Percentiles rank a stretch among this genome's conserved stretches.
Evolutionary conservation across 2,329 filamentous ascomycete species (phyloP).

Genomic region (Botryotinia convoluta): DNA sequence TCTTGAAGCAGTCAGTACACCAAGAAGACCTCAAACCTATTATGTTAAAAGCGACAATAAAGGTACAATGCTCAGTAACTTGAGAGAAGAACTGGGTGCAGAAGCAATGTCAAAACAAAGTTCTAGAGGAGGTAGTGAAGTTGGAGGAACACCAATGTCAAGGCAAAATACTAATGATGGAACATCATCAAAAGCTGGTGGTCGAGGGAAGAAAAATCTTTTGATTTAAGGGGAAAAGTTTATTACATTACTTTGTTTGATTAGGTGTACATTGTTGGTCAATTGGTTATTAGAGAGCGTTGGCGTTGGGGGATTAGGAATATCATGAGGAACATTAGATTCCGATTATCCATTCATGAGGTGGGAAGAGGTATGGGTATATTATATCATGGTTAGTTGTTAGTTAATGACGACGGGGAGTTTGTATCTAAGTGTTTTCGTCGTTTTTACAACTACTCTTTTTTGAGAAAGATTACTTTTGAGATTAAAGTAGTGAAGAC

Average conservation of each 20-base stretch:
- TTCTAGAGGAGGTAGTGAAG: constrained; percentile 19
- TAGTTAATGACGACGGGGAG: neutral
- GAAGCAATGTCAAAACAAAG: constrained; percentile 25
- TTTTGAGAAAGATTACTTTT: neutral
- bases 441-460: neutral
- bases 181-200: constrained; percentile 5
- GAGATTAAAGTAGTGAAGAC: neutral
- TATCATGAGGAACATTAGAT: neutral
- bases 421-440: neutral
- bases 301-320: constrained; percentile 7
- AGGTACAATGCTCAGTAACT: constrained; percentile 19
- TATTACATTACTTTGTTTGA: neutral
- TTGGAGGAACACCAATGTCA: constrained; percentile 16
- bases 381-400: constrained; percentile 14
- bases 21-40: constrained; percentile 14
- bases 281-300: constrained; percentile 3
- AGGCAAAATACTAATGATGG: constrained; percentile 21
- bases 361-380: constrained; percentile 2
- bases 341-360: neutral
- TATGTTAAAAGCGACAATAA: constrained; percentile 23
- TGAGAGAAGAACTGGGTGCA: constrained; percentile 24
- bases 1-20: constrained; percentile 28
- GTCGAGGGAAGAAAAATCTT: constrained; percentile 11
- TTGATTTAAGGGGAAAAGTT: neutral
- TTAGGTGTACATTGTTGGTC: neutral